Conservation (phyloP, 768 basidiomycete species). For the Lactarius evosmus region DNA sequence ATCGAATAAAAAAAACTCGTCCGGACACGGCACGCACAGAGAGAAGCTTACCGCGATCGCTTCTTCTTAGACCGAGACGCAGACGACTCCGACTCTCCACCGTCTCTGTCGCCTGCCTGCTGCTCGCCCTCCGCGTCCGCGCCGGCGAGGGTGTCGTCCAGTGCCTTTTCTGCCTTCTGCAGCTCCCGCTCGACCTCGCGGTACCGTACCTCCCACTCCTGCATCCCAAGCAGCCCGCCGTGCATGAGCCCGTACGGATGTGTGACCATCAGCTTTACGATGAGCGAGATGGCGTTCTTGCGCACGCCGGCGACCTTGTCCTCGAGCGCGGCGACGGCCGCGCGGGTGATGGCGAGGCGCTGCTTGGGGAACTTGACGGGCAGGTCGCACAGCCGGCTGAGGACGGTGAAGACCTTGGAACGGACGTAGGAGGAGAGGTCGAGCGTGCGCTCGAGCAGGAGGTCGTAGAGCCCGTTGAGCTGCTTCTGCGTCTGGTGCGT, state of each 20-base stretch:
- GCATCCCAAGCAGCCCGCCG: slow-evolving; percentile 72
- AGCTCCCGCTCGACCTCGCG: slow-evolving; percentile 58
- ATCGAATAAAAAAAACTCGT: background rate
- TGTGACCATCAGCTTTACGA: slow-evolving; percentile 73
- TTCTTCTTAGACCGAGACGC: slow-evolving; percentile 31
- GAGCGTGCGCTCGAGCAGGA: slow-evolving; percentile 82
- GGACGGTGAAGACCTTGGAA: slow-evolving; percentile 75
- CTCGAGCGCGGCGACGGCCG: slow-evolving; percentile 76
- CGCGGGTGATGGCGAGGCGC: slow-evolving; percentile 66
- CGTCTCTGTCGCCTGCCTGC: slow-evolving; percentile 34
- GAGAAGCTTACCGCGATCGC: slow-evolving; percentile 32
- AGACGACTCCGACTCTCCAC: slow-evolving; percentile 27
- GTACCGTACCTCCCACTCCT: slow-evolving; percentile 74
- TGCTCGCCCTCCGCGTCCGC: slow-evolving; percentile 31
- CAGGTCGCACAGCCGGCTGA: slow-evolving; percentile 74
- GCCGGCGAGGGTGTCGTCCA: slow-evolving; percentile 62
- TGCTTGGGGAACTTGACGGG: slow-evolving; percentile 83
- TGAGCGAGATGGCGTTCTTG: slow-evolving; percentile 72
- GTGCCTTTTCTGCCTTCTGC: slow-evolving; percentile 60
- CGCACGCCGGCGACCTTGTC: slow-evolving; percentile 91
- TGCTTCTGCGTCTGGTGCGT: slow-evolving; percentile 60
- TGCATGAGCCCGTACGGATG: slow-evolving; percentile 87
- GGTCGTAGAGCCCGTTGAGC: slow-evolving; percentile 74
- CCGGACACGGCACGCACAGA: background rate
- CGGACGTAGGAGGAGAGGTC: slow-evolving; percentile 91